These are phyloP conservation scores for Vachellia pachyceras DNA, from an alignment of 306 rosid genomes.

Conservation along the genomic window DNA sequence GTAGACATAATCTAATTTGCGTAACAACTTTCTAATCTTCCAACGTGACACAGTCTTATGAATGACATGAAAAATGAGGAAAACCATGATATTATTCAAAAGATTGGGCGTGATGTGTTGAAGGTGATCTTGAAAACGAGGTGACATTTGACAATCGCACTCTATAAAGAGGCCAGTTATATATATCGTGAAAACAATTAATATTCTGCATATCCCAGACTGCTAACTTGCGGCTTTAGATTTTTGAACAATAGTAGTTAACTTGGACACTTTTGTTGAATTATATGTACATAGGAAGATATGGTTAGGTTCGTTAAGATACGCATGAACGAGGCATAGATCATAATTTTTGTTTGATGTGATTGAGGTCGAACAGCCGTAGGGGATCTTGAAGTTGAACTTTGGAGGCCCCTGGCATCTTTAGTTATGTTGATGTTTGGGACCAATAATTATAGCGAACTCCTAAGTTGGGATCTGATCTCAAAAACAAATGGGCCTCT, in stretches of 20 bases:
- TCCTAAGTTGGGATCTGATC: neutral
- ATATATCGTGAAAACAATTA: neutral
- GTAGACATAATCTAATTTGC: neutral
- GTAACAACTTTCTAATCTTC: neutral
- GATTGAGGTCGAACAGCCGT: slow-evolving; percentile 26
- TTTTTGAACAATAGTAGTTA: neutral
- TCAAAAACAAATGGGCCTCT: neutral
- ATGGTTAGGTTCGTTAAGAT: slow-evolving; percentile 40
- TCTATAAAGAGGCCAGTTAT: neutral
- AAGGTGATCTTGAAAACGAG: slow-evolving; percentile 25
- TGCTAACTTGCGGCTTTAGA: slow-evolving; percentile 3
- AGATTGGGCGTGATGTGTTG: slow-evolving; percentile 38
- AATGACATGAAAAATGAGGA: neutral
- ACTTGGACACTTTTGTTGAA: slow-evolving; percentile 4
- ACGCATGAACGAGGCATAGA: too few relatives aligned
- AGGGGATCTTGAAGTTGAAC: slow-evolving; percentile 40
- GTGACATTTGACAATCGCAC: slow-evolving; percentile 10
- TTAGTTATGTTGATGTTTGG: neutral
- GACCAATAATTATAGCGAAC: slow-evolving; percentile 28
- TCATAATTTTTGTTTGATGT: slow-evolving; percentile 31
- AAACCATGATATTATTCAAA: slow-evolving; percentile 32
- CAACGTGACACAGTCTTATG: neutral
- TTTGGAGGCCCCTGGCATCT: slow-evolving; percentile 24
- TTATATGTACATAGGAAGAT: slow-evolving; percentile 27
- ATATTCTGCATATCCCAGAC: neutral